These are phyloP conservation scores for Tulasnella sp. DNA, from an alignment of 768 basidiomycete genomes.

Conservation along the genomic window DNA sequence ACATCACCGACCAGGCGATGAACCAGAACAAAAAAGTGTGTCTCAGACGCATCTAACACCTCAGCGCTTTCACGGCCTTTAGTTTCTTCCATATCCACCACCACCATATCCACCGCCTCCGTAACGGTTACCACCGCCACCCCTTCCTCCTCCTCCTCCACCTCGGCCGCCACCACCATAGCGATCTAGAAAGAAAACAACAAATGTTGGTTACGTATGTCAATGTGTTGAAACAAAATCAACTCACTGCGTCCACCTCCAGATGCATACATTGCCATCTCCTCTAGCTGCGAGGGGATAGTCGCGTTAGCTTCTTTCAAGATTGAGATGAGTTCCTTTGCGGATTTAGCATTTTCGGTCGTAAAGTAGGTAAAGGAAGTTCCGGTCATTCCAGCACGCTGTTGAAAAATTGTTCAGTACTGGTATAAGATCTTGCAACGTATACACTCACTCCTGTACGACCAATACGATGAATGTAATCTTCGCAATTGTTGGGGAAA, in stretches of 20 bases:
- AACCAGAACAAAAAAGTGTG: background rate
- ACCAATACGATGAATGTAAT: constrained; percentile 98
- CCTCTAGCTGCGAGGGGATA: constrained; percentile 80
- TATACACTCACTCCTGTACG: constrained; percentile 66
- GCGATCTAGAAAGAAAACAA: constrained; percentile 35
- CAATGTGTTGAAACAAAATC: background rate
- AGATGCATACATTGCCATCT: constrained; percentile 81
- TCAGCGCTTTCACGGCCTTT: constrained; percentile 23
- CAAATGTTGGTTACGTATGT: background rate
- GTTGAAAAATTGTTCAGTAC: constrained; percentile 19
- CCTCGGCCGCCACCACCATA: constrained; percentile 39
- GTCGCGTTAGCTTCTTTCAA: constrained; percentile 74
- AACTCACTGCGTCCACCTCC: constrained; percentile 40
- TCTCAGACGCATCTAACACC: constrained; percentile 1
- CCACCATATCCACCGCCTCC: constrained; percentile 23
- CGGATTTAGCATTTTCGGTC: constrained; percentile 87
- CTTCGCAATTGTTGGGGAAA: constrained; percentile 96
- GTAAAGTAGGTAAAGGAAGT: constrained; percentile 94
- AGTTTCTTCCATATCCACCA: constrained; percentile 22
- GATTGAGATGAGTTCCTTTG: constrained; percentile 80
- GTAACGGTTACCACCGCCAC: constrained; percentile 34
- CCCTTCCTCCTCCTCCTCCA: constrained; percentile 32
- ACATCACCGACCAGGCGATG: background rate
- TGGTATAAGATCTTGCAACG: background rate
- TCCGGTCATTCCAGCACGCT: constrained; percentile 88